Base-by-base conservation (phyloP, 139 green algal genomes). In the Asterochloris erici region DNA sequence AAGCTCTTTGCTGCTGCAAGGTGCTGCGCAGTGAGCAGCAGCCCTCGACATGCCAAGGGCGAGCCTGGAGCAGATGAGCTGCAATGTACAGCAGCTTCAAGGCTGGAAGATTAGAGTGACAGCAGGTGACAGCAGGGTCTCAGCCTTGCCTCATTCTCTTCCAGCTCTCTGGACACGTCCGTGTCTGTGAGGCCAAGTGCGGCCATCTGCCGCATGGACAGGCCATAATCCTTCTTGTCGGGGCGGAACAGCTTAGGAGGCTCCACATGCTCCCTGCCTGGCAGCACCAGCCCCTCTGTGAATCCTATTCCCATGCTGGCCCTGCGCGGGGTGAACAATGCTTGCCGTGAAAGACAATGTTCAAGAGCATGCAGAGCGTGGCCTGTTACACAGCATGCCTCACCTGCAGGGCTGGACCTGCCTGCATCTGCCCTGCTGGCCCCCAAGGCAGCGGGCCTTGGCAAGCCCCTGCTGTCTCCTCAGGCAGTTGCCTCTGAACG, bases 121-220 rank as follows among this genome's bases (percentile, higher is more conserved):
- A 54, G 38, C 38, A 54, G 38, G 38, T 54, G 38, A 54, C 38
- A 54, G 38, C 38, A 54, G 38, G 38, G 6, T 24, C 19, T 24
- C 19, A 71, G 38, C 24, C 61, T 16, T 68, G 54, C 76, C 76
- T 80, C 76, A 0, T 80, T 68, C 11, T 61, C 76, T 62, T 80
- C 76, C 23, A 69, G 12, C 24, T 61, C 14, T 64, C 68, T 80
- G 21, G 60, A 9, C 10, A 68, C 6, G 54, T n/a, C 60, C 9
- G 68, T 62, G 11, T 80, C 60, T 21, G 70, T 86, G 29, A 94
- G 66, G 17, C 90, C 90, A 63, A 94, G 83, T 68, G 87, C 82
- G 24, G 68, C 78, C 83, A 94, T 93, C 83, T 94, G 89, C n/a
- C 69, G 77, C 12, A 80, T 68, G 63, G 81, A 88, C 66, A 94